Evolutionary conservation across 768 basidiomycete species (phyloP).

Genomic region (Amanita pseudoporphyria): DNA sequence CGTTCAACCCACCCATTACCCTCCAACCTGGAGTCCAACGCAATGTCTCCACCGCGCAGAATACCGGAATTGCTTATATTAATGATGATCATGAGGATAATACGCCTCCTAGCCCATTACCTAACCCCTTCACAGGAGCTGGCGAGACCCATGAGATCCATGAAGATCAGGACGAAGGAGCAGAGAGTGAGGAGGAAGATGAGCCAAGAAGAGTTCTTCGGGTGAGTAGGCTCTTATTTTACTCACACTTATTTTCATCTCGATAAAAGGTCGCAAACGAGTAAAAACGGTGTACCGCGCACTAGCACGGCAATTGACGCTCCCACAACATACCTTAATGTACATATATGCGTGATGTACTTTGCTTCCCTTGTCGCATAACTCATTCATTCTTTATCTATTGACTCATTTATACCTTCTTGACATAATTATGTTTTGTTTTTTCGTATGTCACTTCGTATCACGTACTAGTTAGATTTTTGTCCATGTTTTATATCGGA

Average conservation of each 20-base stretch:
- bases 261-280: constrained; percentile 5
- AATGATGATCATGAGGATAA: background rate
- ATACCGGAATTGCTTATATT: background rate
- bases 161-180: constrained; percentile 5
- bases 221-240: background rate
- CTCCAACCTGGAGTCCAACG: constrained; percentile 1
- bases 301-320: background rate
- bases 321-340: background rate
- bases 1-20: background rate
- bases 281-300: background rate
- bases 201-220: constrained; percentile 5
- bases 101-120: background rate
- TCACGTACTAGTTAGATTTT: background rate
- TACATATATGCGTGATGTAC: too few relatives aligned
- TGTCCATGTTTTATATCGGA: background rate
- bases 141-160: background rate
- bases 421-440: background rate
- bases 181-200: constrained; percentile 5
- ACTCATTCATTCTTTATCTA: constrained; percentile 3
- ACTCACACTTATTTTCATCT: background rate
- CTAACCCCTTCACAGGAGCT: constrained; percentile 10
- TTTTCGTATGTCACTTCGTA: background rate
- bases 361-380: background rate
- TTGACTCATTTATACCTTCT: constrained; percentile 5
- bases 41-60: background rate